Evolutionary conservation across 495 filamentous ascomycete species (phyloP), one percentile per base, ranked within the genome.

Genomic region (Neurospora sp.): DNA sequence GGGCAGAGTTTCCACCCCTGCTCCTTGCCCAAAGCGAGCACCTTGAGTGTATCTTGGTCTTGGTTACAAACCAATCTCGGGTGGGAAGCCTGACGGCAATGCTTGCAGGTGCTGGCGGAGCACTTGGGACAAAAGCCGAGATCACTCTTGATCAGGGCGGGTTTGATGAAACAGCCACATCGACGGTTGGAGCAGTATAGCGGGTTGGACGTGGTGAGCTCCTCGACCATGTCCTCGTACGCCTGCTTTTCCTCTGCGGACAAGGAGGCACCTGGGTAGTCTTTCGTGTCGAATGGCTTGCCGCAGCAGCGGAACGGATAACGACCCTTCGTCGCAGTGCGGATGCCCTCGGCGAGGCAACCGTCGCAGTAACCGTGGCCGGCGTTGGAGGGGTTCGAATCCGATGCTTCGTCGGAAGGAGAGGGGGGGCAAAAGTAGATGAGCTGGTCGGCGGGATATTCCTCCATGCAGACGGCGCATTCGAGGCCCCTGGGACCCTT

Each of bases 1-100:
- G 72, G 72, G 36, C 72, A 73, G 13, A 10, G 7, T 39, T 73
- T 73, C 72, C 72, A 73, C 10, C 72, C 72, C 17, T 71, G 15
- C 17, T 71, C 3, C 39, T 54, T 39, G 17, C 39, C 72, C 31
- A 73, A 7, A 11, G 34, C 19, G n/a, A 37, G 43, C 7, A 73
- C 28, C 36, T 70, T 70, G 38, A 59, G 66, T 19, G 69, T 73
- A 37, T 73, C 72, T n/a, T 48, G 39, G 40, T 73, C 72, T 24
- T 73, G 21, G 13, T 11, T 40, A 34, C 72, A 73, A 24, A 73
- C 37, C 4, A 2, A 8, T 19, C 8, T 43, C 4, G 72, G 72
- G 28, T 73, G 72, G 8, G 17, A 24, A 13, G 21, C 17, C 31
- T 28, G 21, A 11, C 34, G 39, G 42, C 72, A 73, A 15, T 73